Evolutionary conservation across 208 protist species (phyloP).

Genomic region (Acanthamoeba healyi): DNA sequence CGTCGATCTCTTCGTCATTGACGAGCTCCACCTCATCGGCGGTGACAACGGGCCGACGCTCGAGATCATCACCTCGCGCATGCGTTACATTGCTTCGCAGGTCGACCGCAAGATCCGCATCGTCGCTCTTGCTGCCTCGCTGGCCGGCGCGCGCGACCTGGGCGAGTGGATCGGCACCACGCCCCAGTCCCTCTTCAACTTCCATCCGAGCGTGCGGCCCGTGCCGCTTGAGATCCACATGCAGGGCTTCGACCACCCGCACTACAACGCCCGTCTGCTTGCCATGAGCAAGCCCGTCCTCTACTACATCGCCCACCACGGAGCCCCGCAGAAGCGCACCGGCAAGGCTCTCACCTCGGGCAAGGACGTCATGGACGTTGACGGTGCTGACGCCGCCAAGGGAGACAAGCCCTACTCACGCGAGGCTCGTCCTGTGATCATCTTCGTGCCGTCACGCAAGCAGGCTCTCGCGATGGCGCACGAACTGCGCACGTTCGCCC

Average conservation of each 20-base stretch:
- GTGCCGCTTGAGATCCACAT: constrained; percentile 98
- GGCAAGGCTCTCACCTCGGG: not conserved
- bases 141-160: constrained; percentile 97
- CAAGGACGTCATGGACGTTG: constrained; percentile 76
- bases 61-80: constrained; percentile 98
- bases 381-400: constrained; percentile 89
- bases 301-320: constrained; percentile 96
- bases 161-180: constrained; percentile 98
- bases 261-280: constrained; percentile 99
- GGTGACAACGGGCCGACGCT: constrained; percentile 98
- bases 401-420: constrained; percentile 84
- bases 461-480: constrained; percentile 99
- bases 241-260: constrained; percentile 95
- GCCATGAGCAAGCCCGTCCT: constrained; percentile 99
- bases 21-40: constrained; percentile 99
- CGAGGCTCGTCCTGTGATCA: constrained; percentile 96
- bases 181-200: constrained; percentile 98
- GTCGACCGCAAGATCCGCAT: constrained; percentile 95
- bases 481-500: constrained; percentile 96
- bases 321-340: constrained; percentile 87
- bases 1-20: constrained; percentile 97
- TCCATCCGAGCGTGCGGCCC: constrained; percentile 97
- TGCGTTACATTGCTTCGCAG: constrained; percentile 98
- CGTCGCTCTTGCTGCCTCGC: constrained; percentile 97
- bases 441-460: constrained; percentile 99